Evolutionary conservation across 2,329 filamentous ascomycete genomes (phyloP).

Genomic region (Metarhizium guizhouense): DNA sequence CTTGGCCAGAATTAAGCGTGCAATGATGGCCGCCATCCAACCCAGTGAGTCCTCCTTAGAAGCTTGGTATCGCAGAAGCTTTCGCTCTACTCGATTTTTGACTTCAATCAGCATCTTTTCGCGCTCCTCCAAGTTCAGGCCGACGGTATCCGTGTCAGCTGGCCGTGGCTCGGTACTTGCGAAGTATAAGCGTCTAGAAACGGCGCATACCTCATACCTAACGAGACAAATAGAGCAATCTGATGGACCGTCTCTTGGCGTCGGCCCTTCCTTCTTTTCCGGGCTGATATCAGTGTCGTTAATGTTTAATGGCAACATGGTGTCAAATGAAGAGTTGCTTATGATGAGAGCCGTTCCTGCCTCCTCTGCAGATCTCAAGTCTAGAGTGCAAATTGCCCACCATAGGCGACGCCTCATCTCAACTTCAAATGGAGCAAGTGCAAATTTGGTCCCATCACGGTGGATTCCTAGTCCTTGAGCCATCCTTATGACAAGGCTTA

Average conservation of each 20-base stretch:
- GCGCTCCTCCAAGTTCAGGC: too few species aligned
- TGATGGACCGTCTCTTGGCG: constrained; percentile 40
- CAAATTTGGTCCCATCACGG: constrained; percentile 44
- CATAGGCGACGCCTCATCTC: constrained; percentile 56
- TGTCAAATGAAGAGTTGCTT: constrained; percentile 38
- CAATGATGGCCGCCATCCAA: not conserved
- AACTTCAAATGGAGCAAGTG: constrained; percentile 47
- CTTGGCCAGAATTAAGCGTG: constrained; percentile 26
- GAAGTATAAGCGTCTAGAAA: too few species aligned
- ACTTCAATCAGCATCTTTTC: constrained; percentile 15
- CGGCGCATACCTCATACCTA: constrained; percentile 27
- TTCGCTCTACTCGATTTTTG: constrained; percentile 19
- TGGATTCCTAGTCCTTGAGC: constrained; percentile 46
- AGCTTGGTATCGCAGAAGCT: not conserved
- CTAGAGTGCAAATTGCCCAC: constrained; percentile 51
- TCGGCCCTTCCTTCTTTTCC: constrained; percentile 37
- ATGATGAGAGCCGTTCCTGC: constrained; percentile 45
- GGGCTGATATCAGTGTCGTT: constrained; percentile 43
- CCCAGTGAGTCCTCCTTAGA: not conserved
- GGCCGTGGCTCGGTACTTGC: too few species aligned
- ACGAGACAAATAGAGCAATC: constrained; percentile 38
- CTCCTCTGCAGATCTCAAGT: constrained; percentile 51
- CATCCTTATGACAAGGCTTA: constrained; percentile 50
- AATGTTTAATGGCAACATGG: constrained; percentile 45
- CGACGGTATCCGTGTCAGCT: too few species aligned